These are phyloP conservation scores for Microcos paniculata DNA, from an alignment of 345 rosid genomes.

Conservation along the genomic window DNA sequence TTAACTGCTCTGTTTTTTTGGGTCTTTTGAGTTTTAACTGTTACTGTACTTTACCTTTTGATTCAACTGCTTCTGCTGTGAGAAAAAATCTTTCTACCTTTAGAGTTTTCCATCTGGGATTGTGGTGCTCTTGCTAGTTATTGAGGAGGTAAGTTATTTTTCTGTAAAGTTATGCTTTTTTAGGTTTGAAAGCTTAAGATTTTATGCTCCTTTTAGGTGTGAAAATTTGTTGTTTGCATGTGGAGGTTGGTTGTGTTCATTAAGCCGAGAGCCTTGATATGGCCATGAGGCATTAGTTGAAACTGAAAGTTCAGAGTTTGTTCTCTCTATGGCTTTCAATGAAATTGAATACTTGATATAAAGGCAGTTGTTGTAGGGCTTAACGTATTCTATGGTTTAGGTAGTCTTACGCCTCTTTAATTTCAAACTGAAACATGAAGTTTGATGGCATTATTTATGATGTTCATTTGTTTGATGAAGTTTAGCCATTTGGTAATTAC, in stretches of 20 bases:
- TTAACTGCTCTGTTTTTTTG: background rate
- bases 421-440: background rate
- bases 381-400: background rate
- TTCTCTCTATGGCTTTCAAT: background rate
- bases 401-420: background rate
- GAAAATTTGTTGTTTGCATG: background rate
- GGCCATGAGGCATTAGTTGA: background rate
- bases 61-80: background rate
- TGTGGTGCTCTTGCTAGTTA: background rate
- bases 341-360: background rate
- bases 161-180: background rate
- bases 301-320: background rate
- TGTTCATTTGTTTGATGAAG: background rate
- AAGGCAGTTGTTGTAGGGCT: background rate
- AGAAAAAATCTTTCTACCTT: background rate
- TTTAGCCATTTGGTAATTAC: background rate
- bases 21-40: background rate
- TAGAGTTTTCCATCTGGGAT: background rate
- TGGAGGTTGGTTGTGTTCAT: slow-evolving; percentile 9
- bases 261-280: background rate
- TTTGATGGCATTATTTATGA: background rate
- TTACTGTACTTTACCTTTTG: background rate
- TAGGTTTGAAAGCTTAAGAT: slow-evolving; percentile 2
- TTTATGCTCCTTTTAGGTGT: slow-evolving; percentile 1
- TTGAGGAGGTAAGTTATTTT: background rate